phyloP scores from a whole-genome alignment of 139 green algal species.

The Dunaliella primolecta region DNA sequence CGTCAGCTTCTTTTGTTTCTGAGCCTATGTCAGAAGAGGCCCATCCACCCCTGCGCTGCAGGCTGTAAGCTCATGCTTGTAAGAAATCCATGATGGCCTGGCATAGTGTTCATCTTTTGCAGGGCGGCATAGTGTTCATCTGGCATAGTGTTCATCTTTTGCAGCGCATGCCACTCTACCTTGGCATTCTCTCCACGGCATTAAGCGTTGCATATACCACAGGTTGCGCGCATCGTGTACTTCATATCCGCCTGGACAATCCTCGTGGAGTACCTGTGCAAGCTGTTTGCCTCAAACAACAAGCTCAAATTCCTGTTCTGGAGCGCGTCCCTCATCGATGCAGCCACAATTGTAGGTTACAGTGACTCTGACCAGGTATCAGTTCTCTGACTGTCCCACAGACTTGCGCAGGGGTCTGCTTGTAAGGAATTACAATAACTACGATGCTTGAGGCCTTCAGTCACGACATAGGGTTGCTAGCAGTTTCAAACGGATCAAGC shows the following conservation, averaged over 20 bases:
- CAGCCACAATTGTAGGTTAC: conserved; percentile 16
- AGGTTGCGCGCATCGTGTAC: not conserved
- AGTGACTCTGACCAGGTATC: not conserved
- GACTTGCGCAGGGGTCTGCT: not conserved
- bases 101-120: not conserved
- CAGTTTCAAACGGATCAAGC: too few species aligned
- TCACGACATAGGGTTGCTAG: not conserved
- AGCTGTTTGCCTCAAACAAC: conserved; percentile 14
- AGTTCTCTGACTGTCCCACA: not conserved
- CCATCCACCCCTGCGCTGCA: too few species aligned
- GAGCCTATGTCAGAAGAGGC: too few species aligned
- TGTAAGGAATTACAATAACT: not conserved
- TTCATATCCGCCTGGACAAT: conserved; percentile 16
- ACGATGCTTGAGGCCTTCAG: not conserved
- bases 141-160: not conserved
- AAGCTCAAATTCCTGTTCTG: conserved; percentile 18
- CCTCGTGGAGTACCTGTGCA: conserved; percentile 23
- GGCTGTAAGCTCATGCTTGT: too few species aligned
- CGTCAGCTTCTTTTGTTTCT: too few species aligned
- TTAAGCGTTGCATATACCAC: not conserved
- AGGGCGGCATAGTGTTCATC: not conserved
- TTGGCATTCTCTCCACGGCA: too few species aligned
- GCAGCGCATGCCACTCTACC: too few species aligned
- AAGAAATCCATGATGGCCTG: too few species aligned
- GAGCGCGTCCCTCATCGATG: conserved; percentile 15